Base-by-base conservation (phyloP, 768 basidiomycete species). In the Trametes cinnabarina region DNA sequence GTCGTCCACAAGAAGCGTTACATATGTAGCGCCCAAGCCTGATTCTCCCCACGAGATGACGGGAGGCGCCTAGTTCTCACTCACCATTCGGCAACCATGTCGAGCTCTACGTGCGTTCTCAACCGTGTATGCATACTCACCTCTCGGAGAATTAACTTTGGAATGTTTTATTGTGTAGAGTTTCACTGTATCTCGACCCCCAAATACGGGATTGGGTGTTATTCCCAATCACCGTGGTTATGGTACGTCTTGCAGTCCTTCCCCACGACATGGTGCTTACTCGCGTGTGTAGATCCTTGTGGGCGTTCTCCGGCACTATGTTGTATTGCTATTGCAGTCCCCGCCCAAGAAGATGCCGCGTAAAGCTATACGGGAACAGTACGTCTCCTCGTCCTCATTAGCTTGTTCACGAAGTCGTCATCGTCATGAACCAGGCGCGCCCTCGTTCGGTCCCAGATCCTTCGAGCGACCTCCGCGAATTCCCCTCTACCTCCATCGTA, bases 151-250 rank as follows among this genome's bases (percentile, higher is more conserved):
- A 25, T 9, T 28, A 2, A 49, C 15, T 15, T 22, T 47, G 28
- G 51, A 12, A 26, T 43, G 40, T 26, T 25, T 35, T 14, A 3
- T 19, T 14, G 3, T n/a, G 15, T 62, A 79, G 78, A 63, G 71
- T 74, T 26, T 81, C 83, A 20, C 70, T 87, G 26, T 87, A 94
- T 74, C 86, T 98, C 47, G 94, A 98, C 77, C 95, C 94, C 41
- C 92, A 94, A 74, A 98, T 98, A 72, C 85, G 94, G 65, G 93
- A 90, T 69, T 92, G 88, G 90, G 87, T 98, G 42, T 75, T 98
- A 57, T 94, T 98, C 75, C 95, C 95, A 51, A 97, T 98, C 74
- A 98, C 94, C 50, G 78, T 97, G 61, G 94, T 98, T 70, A 97
- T 97, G 94, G 95, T 92, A 62, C 66, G 83, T 75, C 60, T 8